Percentiles rank a stretch among this genome's conserved stretches.
These are phyloP conservation scores for Dissophora ornata DNA, from an alignment of 192 early-diverging fungal genomes.

Conservation along the genomic window DNA sequence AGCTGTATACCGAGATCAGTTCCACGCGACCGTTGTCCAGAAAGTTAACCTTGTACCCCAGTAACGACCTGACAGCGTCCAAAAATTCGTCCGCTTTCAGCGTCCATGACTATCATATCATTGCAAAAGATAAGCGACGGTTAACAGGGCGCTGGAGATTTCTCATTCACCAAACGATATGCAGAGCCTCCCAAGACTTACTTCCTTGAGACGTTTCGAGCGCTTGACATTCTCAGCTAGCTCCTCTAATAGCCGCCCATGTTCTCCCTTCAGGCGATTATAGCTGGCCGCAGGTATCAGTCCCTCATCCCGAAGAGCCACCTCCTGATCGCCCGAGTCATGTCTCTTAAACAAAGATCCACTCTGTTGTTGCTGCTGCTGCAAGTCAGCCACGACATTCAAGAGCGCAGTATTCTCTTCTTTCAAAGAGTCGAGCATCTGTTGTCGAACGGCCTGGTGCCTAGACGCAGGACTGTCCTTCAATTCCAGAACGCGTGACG, in stretches of 20 bases:
- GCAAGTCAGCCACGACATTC: slow-evolving; percentile 48
- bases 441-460: slow-evolving; percentile 76
- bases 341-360: not conserved
- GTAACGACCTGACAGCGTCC: slow-evolving; percentile 76
- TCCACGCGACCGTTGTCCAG: slow-evolving; percentile 78
- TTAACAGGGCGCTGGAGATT: too few relatives aligned
- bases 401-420: slow-evolving; percentile 76
- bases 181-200: too few relatives aligned
- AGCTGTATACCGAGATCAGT: slow-evolving; percentile 76
- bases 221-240: slow-evolving; percentile 76
- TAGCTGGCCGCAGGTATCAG: slow-evolving; percentile 66
- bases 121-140: too few relatives aligned
- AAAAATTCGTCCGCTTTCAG: slow-evolving; percentile 77
- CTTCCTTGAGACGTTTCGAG: slow-evolving; percentile 74
- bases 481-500: slow-evolving; percentile 76
- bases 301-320: slow-evolving; percentile 11
- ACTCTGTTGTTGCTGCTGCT: slow-evolving; percentile 11
- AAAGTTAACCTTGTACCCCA: slow-evolving; percentile 80
- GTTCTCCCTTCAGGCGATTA: slow-evolving; percentile 68
- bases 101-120: slow-evolving; percentile 72
- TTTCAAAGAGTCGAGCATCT: slow-evolving; percentile 70
- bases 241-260: slow-evolving; percentile 59
- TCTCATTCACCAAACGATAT: too few relatives aligned
- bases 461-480: slow-evolving; percentile 78
- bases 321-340: slow-evolving; percentile 23